Base-by-base conservation (phyloP, 345 rosid genomes). In the Syzygium grande region DNA sequence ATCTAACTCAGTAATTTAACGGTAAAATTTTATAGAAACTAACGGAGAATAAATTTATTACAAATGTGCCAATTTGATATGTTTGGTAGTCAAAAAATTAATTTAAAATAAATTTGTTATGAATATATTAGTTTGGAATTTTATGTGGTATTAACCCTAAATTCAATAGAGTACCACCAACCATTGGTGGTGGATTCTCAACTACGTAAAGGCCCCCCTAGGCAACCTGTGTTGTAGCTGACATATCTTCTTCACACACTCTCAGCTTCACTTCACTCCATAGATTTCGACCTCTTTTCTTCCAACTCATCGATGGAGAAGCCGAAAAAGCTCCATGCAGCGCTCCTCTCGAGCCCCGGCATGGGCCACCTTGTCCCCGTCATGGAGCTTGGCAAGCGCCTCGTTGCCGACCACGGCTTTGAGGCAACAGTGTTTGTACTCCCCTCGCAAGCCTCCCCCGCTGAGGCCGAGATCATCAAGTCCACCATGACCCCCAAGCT, bases 331-430 rank as follows among this genome's bases (percentile, higher is more conserved):
- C 90, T 93, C 58, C 96, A 91, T 55, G 90, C 86, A 5, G 88
- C 90, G 4, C 88, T 94, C 23, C 89, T 95, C 49, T 86, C 97
- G 14, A 92, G 95, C 86, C 97, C 95, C 10, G 95, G 97, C 55
- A 51, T 94, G 61, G 95, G 96, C 52, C 96, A 95, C 89, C 89
- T 95, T 10, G 93, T 94, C 89, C 96, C 98, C 0, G 68, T 89
- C 53, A 84, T 95, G 23, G 97, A 93, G 86, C 93, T 96, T 19
- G 93, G 93, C 8, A 89, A 92, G 88, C 91, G 92, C 85, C 91
- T 96, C 52, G 89, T 73, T 38, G 86, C 89, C 12, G 54, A 43
- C 63, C 93, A 87, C 87, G 88, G 89, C 86, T 78, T 92, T 54
- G 34, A 91, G 16, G 92, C 92, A n/a, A 93, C 95, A 21, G 78